phyloP scores from a whole-genome alignment of 1,284 basidiomycete species.

The Cutaneotrichosporon sp. region DNA sequence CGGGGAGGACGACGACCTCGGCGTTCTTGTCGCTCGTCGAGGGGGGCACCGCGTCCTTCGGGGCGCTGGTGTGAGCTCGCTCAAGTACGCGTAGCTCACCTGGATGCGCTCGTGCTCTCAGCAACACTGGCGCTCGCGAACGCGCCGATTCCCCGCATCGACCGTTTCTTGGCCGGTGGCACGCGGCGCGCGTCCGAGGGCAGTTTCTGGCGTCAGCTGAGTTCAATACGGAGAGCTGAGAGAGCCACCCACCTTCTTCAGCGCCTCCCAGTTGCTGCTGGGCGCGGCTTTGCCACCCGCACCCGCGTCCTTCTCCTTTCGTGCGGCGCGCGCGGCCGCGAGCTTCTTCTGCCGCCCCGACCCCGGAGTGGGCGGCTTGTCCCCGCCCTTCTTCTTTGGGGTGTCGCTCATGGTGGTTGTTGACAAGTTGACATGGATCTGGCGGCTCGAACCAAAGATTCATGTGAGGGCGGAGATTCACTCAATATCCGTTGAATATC shows the following conservation, averaged over 20 bases:
- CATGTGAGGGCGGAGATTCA: not conserved
- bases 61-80: not conserved
- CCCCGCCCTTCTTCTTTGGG: not conserved
- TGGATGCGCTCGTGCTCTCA: too few relatives aligned
- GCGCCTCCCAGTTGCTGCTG: conserved; percentile 44
- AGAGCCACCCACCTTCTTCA: conserved; percentile 47
- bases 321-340: not conserved
- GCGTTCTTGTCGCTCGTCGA: not conserved
- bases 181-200: conserved; percentile 6
- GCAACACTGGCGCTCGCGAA: not conserved
- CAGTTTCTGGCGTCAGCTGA: conserved; percentile 12
- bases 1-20: conserved; percentile 27
- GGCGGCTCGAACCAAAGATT: not conserved
- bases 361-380: not conserved
- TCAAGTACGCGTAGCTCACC: too few relatives aligned
- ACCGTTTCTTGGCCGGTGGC: conserved; percentile 2
- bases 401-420: not conserved
- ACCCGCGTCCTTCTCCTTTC: not conserved
- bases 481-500: too few relatives aligned
- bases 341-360: not conserved
- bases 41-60: not conserved
- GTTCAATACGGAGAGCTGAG: too few relatives aligned
- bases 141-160: conserved; percentile 1
- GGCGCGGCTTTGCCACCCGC: conserved; percentile 7
- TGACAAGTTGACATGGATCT: not conserved